phyloP scores from a whole-genome alignment of 2,329 filamentous ascomycete species.

The Fusarium dimerum region DNA sequence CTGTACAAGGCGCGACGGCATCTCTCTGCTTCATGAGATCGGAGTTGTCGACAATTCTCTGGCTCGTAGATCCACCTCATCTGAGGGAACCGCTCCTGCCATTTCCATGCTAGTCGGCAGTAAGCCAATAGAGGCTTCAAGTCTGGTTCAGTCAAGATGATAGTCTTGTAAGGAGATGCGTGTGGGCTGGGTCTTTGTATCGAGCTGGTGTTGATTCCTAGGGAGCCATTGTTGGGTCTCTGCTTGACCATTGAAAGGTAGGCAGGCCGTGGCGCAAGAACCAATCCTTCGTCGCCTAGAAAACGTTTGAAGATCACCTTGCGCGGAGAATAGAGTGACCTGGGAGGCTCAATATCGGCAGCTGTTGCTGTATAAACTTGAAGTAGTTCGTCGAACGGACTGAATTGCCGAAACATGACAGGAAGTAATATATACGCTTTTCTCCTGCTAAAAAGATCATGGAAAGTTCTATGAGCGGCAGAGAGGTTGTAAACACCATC shows the following conservation, averaged over 20 bases:
- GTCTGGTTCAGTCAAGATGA: slow-evolving; percentile 36
- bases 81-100: slow-evolving; percentile 44
- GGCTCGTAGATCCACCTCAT: slow-evolving; percentile 49
- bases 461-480: slow-evolving; percentile 39
- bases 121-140: slow-evolving; percentile 35
- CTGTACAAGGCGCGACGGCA: slow-evolving; percentile 52
- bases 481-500: slow-evolving; percentile 42
- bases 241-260: slow-evolving; percentile 4
- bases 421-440: slow-evolving; percentile 44
- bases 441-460: slow-evolving; percentile 42
- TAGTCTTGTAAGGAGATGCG: slow-evolving; percentile 17
- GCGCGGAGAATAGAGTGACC: slow-evolving; percentile 40
- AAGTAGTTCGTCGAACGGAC: slow-evolving; percentile 48
- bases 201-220: slow-evolving; percentile 21
- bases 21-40: slow-evolving; percentile 43
- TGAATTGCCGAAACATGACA: slow-evolving; percentile 44
- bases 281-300: slow-evolving; percentile 32
- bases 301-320: slow-evolving; percentile 41
- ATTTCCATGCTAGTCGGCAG: slow-evolving; percentile 39
- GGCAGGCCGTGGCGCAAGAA: slow-evolving; percentile 22
- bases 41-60: slow-evolving; percentile 47
- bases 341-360: slow-evolving; percentile 35
- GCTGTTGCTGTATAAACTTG: slow-evolving; percentile 46
- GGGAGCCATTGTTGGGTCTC: slow-evolving; percentile 18
- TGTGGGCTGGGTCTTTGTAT: slow-evolving; percentile 16